Evolutionary conservation across 495 filamentous ascomycete genomes (phyloP), one percentile per base, ranked within the genome.

Genomic region (Aspergillus sclerotioniger): DNA sequence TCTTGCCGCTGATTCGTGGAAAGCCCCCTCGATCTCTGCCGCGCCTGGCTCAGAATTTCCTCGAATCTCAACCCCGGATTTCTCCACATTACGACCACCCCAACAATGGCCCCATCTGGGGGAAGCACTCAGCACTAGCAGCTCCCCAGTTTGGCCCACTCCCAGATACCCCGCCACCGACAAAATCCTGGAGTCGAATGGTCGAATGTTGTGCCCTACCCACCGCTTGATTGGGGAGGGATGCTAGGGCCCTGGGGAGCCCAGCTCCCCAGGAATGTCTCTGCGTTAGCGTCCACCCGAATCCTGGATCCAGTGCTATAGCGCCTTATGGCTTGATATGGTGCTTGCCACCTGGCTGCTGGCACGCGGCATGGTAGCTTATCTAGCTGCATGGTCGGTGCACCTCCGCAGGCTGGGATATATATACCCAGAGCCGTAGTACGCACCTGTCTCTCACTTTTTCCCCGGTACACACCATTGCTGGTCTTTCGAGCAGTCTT

Each of bases 1-100:
- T 17, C 17, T 17, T n/a, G 25, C 33, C 39, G 54, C 43, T 69
- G 67, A 76, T 76, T 76, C 67, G 73, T 76, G 73, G 73, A 73
- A 74, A 63, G 16, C 7, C 12, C 8, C 39, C 46, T 45, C 43
- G 46, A 56, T 45, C 51, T 45, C 53, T 58, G 31, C 35, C 54
- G 29, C 51, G 47, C 31, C 25, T 63, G 64, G 65, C 49, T 61
- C 61, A 70, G 68, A 69, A 71, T 67, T 71, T 73, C 70, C 71
- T 73, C 68, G 70, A 72, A 71, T 64, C 56, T 50, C 35, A 35
- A 55, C 70, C 71, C 66, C 68, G 69, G 70, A 66, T 65, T 60
- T 60, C 54, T 47, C 59, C 61, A 54, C 16, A 51, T 19, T 39
- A 45, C 51, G 20, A 35, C 43, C 7, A 32, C 56, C 56, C 31